phyloP scores from a whole-genome alignment of 768 basidiomycete species.

The Suillus tomentosus region DNA sequence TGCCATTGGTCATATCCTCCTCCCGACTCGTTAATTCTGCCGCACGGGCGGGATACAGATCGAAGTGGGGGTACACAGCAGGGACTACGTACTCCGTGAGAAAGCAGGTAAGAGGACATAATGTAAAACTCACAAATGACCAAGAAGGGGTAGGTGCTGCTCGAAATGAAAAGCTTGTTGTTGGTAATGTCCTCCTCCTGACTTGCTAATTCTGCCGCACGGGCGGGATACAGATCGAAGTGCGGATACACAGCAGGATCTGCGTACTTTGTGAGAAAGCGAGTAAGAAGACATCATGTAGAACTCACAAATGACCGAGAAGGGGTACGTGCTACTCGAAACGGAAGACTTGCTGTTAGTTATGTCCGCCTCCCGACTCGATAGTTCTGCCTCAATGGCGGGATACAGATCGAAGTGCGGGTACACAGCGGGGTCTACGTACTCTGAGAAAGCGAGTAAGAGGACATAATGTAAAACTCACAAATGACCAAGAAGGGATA shows the following conservation, averaged over 20 bases:
- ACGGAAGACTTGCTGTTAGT: neutral
- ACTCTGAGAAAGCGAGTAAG: neutral
- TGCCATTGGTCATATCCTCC: neutral
- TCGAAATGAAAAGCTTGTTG: neutral
- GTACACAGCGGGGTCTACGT: conserved; percentile 25
- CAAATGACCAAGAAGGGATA: conserved; percentile 22
- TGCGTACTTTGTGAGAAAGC: conserved; percentile 17
- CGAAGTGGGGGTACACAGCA: conserved; percentile 36
- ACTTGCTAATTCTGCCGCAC: conserved; percentile 19
- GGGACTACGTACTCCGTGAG: conserved; percentile 37
- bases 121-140: conserved; percentile 16
- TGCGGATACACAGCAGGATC: conserved; percentile 42
- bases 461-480: conserved; percentile 2
- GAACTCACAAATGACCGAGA: neutral
- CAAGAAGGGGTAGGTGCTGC: conserved; percentile 16
- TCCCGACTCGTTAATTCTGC: conserved; percentile 15
- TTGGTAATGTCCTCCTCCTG: neutral
- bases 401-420: conserved; percentile 36
- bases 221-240: conserved; percentile 28
- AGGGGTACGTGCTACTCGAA: neutral
- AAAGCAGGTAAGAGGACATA: neutral
- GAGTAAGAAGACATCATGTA: neutral
- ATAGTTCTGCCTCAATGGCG: conserved; percentile 16
- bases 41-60: conserved; percentile 24
- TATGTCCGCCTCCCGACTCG: neutral